Base-by-base conservation (phyloP, 345 rosid species). In the Hypericum perforatum region DNA sequence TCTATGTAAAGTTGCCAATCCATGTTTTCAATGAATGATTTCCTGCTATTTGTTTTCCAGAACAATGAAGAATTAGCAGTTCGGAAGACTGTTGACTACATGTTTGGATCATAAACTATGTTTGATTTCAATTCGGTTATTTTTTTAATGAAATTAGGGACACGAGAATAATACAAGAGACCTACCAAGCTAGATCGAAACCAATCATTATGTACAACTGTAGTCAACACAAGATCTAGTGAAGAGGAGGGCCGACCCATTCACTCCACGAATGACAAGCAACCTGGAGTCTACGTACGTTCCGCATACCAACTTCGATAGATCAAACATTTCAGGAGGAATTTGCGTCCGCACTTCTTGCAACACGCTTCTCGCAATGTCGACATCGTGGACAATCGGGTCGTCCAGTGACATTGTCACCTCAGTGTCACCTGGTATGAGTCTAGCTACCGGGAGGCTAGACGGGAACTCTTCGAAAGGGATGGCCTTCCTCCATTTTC, bases 281-380 rank as follows among this genome's bases (percentile, higher is more conserved):
- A 85, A 70, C 65, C 96, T 78, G 5, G 85, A 64, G 54, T 91
- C 98, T 1, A 87, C 60, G 38, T 76, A 87, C 6, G 95, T 82
- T 49, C 98, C 95, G 38, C 96, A 91, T 3, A 85, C 92, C 47
- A 91, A 69, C 63, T 74, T 85, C 0, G 90, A 85, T 60, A 85
- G 43, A 65, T 87, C 94, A 41, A 91, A 91, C 82, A 91, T 81
- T 62, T 87, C 98, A 2, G 84, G 92, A 0, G 96, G 98, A 5
- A 82, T 58, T 41, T 85, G 86, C 13, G 65, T 78, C 9, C 94
- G 66, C 56, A 83, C 81, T 77, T 92, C 95, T 42, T 73, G 77
- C 60, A 85, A 64, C 42, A 81, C 73, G n/a, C 52, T 67, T 48
- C 70, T 68, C 3, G 86, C 82, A 1, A 66, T 62, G 15, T 76